A percentile compares a stretch with the other conserved stretches of the same genome.
These are phyloP conservation scores for Suillus americanus DNA, from an alignment of 768 basidiomycete genomes.

Conservation along the genomic window DNA sequence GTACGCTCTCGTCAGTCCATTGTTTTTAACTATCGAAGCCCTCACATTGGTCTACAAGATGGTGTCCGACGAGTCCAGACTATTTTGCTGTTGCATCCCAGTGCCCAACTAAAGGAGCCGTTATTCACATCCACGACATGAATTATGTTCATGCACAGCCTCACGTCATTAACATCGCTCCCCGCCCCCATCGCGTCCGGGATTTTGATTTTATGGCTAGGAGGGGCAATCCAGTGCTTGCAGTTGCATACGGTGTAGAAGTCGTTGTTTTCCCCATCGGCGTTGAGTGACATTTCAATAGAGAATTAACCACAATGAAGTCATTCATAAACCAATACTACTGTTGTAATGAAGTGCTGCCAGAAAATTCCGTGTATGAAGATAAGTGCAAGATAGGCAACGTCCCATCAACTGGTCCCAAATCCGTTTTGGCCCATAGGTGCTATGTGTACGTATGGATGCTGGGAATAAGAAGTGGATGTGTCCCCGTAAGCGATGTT, in stretches of 20 bases:
- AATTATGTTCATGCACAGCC: constrained; percentile 66
- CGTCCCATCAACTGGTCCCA: constrained; percentile 17
- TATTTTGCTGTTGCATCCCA: constrained; percentile 76
- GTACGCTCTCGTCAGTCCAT: constrained; percentile 36
- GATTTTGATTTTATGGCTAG: constrained; percentile 77
- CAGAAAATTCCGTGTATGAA: background rate
- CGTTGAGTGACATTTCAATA: constrained; percentile 42
- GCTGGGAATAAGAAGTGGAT: constrained; percentile 34
- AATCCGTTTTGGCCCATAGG: constrained; percentile 24
- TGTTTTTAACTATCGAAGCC: background rate
- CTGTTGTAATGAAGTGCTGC: background rate
- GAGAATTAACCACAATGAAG: constrained; percentile 14
- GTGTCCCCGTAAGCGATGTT: constrained; percentile 31
- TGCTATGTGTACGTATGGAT: constrained; percentile 30
- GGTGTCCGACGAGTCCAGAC: constrained; percentile 75
- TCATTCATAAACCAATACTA: constrained; percentile 13
- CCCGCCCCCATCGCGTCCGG: constrained; percentile 62
- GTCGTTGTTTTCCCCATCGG: constrained; percentile 65
- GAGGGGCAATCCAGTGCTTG: constrained; percentile 63
- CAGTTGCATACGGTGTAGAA: constrained; percentile 60
- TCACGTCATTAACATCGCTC: constrained; percentile 53
- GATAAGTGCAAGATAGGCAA: background rate
- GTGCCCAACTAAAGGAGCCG: constrained; percentile 58
- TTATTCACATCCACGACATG: constrained; percentile 68
- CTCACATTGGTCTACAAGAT: constrained; percentile 42